These are phyloP conservation scores for Carex scoparia DNA, from an alignment of 176 grass and related monocot species.

Conservation along the genomic window DNA sequence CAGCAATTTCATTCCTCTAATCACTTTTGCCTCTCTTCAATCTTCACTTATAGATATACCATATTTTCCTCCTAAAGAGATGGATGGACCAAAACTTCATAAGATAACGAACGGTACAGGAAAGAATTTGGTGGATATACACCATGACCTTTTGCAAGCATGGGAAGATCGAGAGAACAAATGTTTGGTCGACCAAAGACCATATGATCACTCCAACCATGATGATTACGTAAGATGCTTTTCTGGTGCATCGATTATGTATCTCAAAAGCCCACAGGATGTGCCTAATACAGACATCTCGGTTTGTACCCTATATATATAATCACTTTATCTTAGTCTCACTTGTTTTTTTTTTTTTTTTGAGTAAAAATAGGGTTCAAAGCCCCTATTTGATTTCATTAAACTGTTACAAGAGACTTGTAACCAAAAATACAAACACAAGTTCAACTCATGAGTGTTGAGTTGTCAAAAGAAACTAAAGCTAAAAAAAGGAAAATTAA, in stretches of 20 bases:
- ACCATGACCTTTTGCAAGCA: slow-evolving; percentile 43
- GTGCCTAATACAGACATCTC: background rate
- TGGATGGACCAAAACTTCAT: slow-evolving; percentile 17
- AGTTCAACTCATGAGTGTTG: no score
- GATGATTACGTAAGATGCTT: slow-evolving; percentile 49
- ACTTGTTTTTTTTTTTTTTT: background rate
- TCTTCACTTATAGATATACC: no score
- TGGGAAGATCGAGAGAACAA: slow-evolving; percentile 44
- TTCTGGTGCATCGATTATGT: slow-evolving; percentile 29
- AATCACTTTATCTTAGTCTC: background rate
- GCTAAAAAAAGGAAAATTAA: no score
- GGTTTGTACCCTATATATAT: background rate
- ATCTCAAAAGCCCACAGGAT: background rate
- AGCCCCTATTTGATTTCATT: no score
- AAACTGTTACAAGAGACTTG: no score
- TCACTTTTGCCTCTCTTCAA: no score
- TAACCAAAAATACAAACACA: no score
- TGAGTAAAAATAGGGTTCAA: no score
- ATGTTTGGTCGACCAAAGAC: slow-evolving; percentile 42
- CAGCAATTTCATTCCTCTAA: no score
- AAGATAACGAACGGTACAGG: slow-evolving; percentile 40
- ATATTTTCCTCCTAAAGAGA: no score
- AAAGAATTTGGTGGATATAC: slow-evolving; percentile 50
- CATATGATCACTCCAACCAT: slow-evolving; percentile 46
- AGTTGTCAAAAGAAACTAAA: no score